Conservation (phyloP, 331 rosid species). For the Acacia concinna region DNA sequence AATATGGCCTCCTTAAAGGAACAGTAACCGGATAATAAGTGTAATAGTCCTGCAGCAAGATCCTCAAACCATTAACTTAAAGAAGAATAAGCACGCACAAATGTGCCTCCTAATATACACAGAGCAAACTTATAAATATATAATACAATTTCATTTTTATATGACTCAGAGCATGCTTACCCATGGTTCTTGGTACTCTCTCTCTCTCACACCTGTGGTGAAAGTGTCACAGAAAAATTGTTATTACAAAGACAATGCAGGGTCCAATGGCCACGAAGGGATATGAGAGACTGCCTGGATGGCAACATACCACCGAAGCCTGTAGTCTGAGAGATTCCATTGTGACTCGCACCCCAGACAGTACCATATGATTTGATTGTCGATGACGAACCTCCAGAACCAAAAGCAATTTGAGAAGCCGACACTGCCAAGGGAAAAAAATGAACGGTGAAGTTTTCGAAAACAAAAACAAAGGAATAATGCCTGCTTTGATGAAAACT, state of each 20-base stretch:
- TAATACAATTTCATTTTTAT: background rate
- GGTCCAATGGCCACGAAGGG: constrained; percentile 1
- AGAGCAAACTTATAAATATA: background rate
- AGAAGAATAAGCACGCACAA: constrained; percentile 28
- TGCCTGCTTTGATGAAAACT: constrained; percentile 12
- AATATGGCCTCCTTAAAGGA: constrained; percentile 76
- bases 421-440: constrained; percentile 51
- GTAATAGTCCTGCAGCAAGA: constrained; percentile 60
- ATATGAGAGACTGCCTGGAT: constrained; percentile 13
- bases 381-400: constrained; percentile 59
- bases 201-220: constrained; percentile 35
- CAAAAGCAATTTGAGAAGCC: constrained; percentile 70
- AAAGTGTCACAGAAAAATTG: constrained; percentile 32
- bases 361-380: constrained; percentile 48
- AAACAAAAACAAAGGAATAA: constrained; percentile 21
- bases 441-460: constrained; percentile 17
- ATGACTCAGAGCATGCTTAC: constrained; percentile 42
- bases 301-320: constrained; percentile 44
- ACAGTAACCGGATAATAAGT: constrained; percentile 65
- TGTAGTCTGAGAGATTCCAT: constrained; percentile 26
- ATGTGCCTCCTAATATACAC: background rate
- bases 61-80: constrained; percentile 26
- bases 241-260: constrained; percentile 29
- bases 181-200: constrained; percentile 83
- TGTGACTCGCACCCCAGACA: constrained; percentile 37